phyloP scores from a whole-genome alignment of 1,139 yeast genomes.

The Lodderomyces oxycetoniae region DNA sequence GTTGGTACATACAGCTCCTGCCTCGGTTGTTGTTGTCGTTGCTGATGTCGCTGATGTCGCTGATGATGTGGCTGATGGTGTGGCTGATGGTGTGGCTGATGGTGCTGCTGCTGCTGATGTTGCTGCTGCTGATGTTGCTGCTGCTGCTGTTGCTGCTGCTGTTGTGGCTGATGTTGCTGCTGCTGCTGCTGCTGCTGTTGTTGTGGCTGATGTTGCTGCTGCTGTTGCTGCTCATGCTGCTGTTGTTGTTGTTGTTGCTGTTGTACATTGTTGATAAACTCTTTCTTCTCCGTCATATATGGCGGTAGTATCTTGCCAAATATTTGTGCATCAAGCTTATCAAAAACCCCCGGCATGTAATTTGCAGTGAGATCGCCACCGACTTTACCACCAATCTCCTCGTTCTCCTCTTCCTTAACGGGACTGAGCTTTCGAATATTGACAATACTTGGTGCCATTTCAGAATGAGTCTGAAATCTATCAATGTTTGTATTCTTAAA shows the following conservation, averaged over 20 bases:
- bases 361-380: constrained; percentile 12
- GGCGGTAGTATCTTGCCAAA: constrained; percentile 84
- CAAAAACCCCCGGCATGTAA: constrained; percentile 78
- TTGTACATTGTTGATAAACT: constrained; percentile 1
- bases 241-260: constrained; percentile 9
- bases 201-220: constrained; percentile 1
- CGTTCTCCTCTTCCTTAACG: constrained; percentile 10
- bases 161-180: constrained; percentile 2
- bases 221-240: constrained; percentile 7
- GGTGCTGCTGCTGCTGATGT: not conserved
- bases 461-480: constrained; percentile 12
- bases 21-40: constrained; percentile 1
- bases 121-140: constrained; percentile 3
- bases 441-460: constrained; percentile 8
- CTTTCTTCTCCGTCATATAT: constrained; percentile 55
- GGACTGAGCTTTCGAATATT: constrained; percentile 7
- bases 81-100: constrained; percentile 2
- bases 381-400: constrained; percentile 10
- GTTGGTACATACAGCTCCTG: not conserved
- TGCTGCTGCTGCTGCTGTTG: constrained; percentile 1
- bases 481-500: constrained; percentile 13
- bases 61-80: no score
- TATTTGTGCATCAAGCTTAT: constrained; percentile 74
- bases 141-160: constrained; percentile 1
- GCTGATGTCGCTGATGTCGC: not conserved